Percentiles rank a stretch among this genome's conserved stretches.
These are phyloP conservation scores for Echinochloa phyllopogon DNA, from an alignment of 176 grass and related monocot species.

Conservation along the genomic window DNA sequence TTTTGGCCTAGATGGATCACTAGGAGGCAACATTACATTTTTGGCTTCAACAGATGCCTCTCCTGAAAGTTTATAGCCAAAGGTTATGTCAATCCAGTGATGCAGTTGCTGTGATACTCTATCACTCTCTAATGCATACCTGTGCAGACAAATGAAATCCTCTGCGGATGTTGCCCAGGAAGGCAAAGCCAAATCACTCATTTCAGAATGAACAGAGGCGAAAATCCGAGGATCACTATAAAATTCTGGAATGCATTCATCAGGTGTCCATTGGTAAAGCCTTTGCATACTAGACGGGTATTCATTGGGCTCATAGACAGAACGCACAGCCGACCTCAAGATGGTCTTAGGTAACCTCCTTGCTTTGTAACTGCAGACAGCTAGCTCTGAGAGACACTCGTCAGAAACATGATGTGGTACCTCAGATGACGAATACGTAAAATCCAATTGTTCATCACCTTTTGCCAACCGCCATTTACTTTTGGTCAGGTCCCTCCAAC, in stretches of 20 bases:
- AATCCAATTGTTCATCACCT: slow-evolving; percentile 97
- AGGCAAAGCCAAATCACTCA: slow-evolving; percentile 90
- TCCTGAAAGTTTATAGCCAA: slow-evolving; percentile 94
- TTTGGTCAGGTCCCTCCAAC: slow-evolving; percentile 94
- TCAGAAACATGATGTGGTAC: slow-evolving; percentile 98
- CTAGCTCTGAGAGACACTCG: slow-evolving; percentile 96
- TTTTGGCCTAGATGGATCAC: slow-evolving; percentile 78
- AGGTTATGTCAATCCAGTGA: slow-evolving; percentile 98
- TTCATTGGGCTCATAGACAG: slow-evolving; percentile 96
- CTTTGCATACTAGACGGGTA: slow-evolving; percentile 96
- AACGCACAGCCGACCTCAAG: slow-evolving; percentile 77
- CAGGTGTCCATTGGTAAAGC: slow-evolving; percentile 95
- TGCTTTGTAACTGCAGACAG: slow-evolving; percentile 99
- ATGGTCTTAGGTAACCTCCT: slow-evolving; percentile 85
- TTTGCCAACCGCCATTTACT: slow-evolving; percentile 98
- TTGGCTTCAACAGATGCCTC: slow-evolving; percentile 86
- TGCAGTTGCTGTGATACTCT: slow-evolving; percentile 84
- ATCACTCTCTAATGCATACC: slow-evolving; percentile 86
- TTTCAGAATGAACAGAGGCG: slow-evolving; percentile 87
- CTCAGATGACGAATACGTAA: slow-evolving; percentile 92
- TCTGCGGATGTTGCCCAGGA: slow-evolving; percentile 72
- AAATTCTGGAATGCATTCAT: slow-evolving; percentile 98
- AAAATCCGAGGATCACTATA: slow-evolving; percentile 87
- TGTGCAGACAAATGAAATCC: slow-evolving; percentile 91
- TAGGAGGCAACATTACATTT: slow-evolving; percentile 91